These are phyloP conservation scores for Sporothrix curviconia DNA, from an alignment of 2,329 filamentous ascomycete genomes.

Conservation along the genomic window DNA sequence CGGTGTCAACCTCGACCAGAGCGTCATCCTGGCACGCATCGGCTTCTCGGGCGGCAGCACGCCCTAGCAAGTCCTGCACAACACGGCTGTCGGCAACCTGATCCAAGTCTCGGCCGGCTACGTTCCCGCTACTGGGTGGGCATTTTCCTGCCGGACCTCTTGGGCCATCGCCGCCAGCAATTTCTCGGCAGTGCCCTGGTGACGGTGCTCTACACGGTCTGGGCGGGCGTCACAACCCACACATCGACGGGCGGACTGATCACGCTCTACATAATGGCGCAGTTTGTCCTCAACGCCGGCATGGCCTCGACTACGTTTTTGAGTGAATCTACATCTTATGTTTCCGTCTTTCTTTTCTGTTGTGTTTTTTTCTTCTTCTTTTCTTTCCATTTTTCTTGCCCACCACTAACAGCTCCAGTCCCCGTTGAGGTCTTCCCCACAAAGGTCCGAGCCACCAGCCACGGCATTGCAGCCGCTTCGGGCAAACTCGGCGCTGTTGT, in stretches of 20 bases:
- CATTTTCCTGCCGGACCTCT: slow-evolving; percentile 35
- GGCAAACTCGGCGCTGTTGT: neutral
- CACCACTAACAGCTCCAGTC: neutral
- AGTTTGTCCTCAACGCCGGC: neutral
- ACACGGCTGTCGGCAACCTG: slow-evolving; percentile 57
- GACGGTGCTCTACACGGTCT: neutral
- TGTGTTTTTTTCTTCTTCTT: no score
- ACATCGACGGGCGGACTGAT: neutral
- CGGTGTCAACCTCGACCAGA: slow-evolving; percentile 54
- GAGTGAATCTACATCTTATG: neutral
- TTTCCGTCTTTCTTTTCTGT: no score
- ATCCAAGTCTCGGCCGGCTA: slow-evolving; percentile 58
- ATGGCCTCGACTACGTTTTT: neutral
- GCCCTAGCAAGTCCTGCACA: slow-evolving; percentile 51
- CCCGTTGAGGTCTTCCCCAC: neutral
- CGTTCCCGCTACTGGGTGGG: slow-evolving; percentile 61
- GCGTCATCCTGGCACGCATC: slow-evolving; percentile 52
- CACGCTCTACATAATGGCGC: neutral
- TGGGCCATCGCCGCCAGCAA: slow-evolving; percentile 36
- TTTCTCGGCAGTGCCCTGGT: neutral
- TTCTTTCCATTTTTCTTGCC: no score
- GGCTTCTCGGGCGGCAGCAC: slow-evolving; percentile 50
- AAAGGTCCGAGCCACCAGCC: neutral
- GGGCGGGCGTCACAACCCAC: neutral
- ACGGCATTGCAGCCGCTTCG: neutral